phyloP scores from a whole-genome alignment of 2,329 filamentous ascomycete species.

The Colletotrichum sidae region DNA sequence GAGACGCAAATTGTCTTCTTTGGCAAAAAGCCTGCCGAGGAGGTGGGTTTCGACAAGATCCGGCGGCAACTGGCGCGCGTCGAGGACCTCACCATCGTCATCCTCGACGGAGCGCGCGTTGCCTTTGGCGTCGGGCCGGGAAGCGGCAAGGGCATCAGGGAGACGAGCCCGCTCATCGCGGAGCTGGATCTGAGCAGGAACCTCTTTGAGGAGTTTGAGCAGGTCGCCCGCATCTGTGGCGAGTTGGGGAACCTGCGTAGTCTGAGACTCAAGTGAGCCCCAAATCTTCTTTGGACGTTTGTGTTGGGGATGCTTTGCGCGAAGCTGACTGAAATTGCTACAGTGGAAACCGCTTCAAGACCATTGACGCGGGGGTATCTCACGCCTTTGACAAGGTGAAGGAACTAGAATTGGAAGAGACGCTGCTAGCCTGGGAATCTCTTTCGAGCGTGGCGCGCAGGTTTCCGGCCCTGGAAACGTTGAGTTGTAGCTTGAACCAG shows the following conservation, averaged over 20 bases:
- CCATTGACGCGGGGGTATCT: constrained; percentile 45
- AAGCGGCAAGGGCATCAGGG: constrained; percentile 53
- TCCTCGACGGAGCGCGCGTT: constrained; percentile 83
- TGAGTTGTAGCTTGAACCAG: constrained; percentile 69
- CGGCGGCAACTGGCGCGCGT: constrained; percentile 82
- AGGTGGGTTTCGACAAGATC: constrained; percentile 96
- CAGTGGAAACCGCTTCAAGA: constrained; percentile 80
- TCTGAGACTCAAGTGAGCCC: constrained; percentile 78
- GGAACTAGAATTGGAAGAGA: constrained; percentile 76
- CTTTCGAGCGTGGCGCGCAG: constrained; percentile 64
- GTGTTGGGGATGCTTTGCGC: too few relatives aligned
- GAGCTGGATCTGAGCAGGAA: constrained; percentile 91
- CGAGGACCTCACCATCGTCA: constrained; percentile 80
- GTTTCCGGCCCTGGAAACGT: constrained; percentile 64
- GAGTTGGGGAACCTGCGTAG: constrained; percentile 74
- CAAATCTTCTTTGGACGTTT: neutral
- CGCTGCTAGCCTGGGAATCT: constrained; percentile 73
- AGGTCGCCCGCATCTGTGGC: constrained; percentile 77
- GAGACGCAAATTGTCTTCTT: constrained; percentile 71
- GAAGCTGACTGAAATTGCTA: neutral
- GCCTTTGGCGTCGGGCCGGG: constrained; percentile 47
- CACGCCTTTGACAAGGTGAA: constrained; percentile 62
- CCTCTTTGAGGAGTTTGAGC: constrained; percentile 75
- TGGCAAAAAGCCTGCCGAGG: constrained; percentile 83
- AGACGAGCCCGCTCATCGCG: constrained; percentile 73